A percentile compares a stretch with the other conserved stretches of the same genome.
Evolutionary conservation across 495 filamentous ascomycete genomes (phyloP).

Genomic region (Geoglossum glabrum): DNA sequence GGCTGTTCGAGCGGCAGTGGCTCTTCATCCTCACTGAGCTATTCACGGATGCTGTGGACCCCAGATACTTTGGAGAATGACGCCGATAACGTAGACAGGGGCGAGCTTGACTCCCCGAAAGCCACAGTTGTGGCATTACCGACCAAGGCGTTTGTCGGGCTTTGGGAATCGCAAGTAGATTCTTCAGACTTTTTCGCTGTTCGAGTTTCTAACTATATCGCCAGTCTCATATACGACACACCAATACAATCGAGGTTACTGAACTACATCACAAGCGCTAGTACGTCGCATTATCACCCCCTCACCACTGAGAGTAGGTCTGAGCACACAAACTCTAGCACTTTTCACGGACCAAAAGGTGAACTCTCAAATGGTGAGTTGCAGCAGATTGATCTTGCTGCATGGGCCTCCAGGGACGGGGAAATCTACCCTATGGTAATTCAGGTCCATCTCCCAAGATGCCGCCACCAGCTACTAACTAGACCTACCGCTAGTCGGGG

Average conservation of each 20-base stretch:
- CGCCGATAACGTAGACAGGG: conserved; percentile 3
- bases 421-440: conserved; percentile 27
- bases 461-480: not conserved
- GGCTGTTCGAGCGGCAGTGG: not conserved
- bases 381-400: conserved; percentile 23
- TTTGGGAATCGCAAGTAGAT: conserved; percentile 28
- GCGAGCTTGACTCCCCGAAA: conserved; percentile 1
- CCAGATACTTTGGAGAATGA: not conserved
- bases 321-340: not conserved
- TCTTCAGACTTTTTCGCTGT: not conserved
- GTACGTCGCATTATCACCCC: conserved; percentile 10
- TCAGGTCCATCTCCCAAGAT: not conserved
- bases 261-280: conserved; percentile 26
- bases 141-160: conserved; percentile 20
- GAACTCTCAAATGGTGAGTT: conserved; percentile 14
- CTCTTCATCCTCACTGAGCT: not conserved
- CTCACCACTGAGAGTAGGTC: not conserved
- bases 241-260: conserved; percentile 25
- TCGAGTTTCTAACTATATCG: not conserved
- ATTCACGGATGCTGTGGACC: not conserved
- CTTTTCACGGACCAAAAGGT: conserved; percentile 8
- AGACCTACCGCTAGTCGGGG: conserved; percentile 18
- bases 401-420: conserved; percentile 37
- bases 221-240: conserved; percentile 28
- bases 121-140: conserved; percentile 22